A percentile compares a stretch with the other conserved stretches of the same genome.
Conservation (phyloP, 2,329 filamentous ascomycete genomes). For the Ophiostoma sp. region DNA sequence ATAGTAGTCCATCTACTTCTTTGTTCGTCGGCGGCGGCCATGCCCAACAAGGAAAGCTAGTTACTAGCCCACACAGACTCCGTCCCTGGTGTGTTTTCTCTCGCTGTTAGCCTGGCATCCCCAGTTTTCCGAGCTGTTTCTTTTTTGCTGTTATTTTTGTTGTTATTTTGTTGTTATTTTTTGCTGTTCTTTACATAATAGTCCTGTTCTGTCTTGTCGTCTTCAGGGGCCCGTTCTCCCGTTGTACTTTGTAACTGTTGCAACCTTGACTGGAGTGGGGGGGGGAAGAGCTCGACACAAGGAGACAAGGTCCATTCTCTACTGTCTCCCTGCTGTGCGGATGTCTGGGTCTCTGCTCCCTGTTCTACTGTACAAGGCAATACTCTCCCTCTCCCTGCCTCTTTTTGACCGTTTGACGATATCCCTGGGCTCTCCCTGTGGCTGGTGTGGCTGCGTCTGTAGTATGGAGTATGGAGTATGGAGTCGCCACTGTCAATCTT, state of each 20-base stretch:
- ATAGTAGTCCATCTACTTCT: not conserved
- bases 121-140: not conserved
- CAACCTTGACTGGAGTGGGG: not conserved
- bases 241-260: not conserved
- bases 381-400: conserved; percentile 1
- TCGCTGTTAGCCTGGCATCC: not conserved
- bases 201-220: not conserved
- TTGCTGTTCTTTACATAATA: not conserved
- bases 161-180: not conserved
- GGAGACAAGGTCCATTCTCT: not conserved
- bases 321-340: not conserved
- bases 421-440: conserved; percentile 2
- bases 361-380: not conserved
- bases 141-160: not conserved
- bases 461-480: no score
- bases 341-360: not conserved
- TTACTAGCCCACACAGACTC: not conserved
- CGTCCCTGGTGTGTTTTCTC: not conserved
- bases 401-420: not conserved
- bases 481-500: not conserved
- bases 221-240: not conserved
- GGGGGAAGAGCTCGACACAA: not conserved
- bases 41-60: conserved; percentile 1
- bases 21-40: conserved; percentile 1
- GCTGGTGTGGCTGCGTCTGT: not conserved